Evolutionary conservation across 2,329 filamentous ascomycete genomes (phyloP), one percentile per base, ranked within the genome.

Genomic region (Monilinia aucupariae): DNA sequence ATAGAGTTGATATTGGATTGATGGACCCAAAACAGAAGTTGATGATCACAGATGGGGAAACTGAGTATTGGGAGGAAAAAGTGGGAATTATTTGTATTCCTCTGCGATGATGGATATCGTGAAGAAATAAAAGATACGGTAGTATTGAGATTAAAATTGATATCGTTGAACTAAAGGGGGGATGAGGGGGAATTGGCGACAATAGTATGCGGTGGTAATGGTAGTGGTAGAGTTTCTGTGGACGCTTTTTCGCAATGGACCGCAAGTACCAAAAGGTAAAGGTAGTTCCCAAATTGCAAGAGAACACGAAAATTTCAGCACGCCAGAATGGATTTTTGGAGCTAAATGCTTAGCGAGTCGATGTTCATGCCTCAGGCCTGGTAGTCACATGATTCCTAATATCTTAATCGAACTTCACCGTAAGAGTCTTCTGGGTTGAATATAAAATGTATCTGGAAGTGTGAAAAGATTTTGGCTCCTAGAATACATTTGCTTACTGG

Each of bases 11-110:
- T 50, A 27, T 22, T 25, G 9, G 43, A 47, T 59, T 27, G 61
- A 59, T 63, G 61, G 32, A 59, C 32, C 53, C 32, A 63, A 59
- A 52, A 50, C 34, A 63, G 45, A 59, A 59, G 43, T 32, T 13
- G 54, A 59, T 47, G 61, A 63, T 59, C 60, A 56, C 60, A 62
- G 48, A 37, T 34, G 20, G 12, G 43, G 49, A 58, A 58, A 58
- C 45, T 22, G 27, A 34, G 50, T 27, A 48, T 30, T 49, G 61
- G 61, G 30, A 39, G 30, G 30, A 41, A 41, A 59, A 59, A 41
- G 54, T 48, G 49, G 27, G 22, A 49, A 59, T 59, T 63, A 58
- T 59, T 41, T 43, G 15, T 20, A 6, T n/a, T 55, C 27, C 48
- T 30, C 22, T 52, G 39, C 48, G 22, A 41, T 27, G 37, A 39